Evolutionary conservation across 208 protist genomes (phyloP).

Genomic region (Acanthamoeba triangularis): DNA sequence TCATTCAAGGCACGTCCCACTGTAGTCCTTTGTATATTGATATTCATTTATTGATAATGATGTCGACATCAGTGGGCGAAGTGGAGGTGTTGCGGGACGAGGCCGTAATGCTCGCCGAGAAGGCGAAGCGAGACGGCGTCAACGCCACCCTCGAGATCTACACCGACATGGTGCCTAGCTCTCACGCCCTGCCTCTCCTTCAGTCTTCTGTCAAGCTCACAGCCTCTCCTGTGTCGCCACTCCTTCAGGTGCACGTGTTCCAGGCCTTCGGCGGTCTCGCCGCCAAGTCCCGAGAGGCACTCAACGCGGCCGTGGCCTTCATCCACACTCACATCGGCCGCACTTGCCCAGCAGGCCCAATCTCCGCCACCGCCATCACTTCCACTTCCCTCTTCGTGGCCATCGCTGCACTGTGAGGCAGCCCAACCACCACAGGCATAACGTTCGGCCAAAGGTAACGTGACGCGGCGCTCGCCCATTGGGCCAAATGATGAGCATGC

Average conservation of each 20-base stretch:
- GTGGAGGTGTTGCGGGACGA: constrained; percentile 73
- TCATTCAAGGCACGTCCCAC: constrained; percentile 26
- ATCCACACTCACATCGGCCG: constrained; percentile 1
- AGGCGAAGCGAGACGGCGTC: background rate
- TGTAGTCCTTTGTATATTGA: background rate
- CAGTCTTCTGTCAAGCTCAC: background rate
- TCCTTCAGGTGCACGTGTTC: constrained; percentile 55
- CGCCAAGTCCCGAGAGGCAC: constrained; percentile 4
- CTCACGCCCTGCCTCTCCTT: background rate
- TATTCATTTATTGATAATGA: background rate
- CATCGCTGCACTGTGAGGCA: background rate
- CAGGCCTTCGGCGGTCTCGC: constrained; percentile 5
- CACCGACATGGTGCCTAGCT: background rate
- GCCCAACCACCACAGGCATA: too few species aligned
- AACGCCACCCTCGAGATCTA: constrained; percentile 54
- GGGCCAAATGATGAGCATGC: too few species aligned
- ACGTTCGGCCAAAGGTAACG: too few species aligned
- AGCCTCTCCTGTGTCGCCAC: background rate
- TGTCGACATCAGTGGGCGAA: background rate
- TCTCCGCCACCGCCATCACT: background rate
- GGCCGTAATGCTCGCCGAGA: constrained; percentile 28
- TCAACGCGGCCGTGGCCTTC: background rate
- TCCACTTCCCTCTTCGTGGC: background rate
- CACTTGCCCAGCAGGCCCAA: background rate
- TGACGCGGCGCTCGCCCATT: too few species aligned